Percentiles rank a stretch among this genome's conserved stretches.
Conservation (phyloP, 495 filamentous ascomycete genomes). For the Beverwykella pulmonaria region DNA sequence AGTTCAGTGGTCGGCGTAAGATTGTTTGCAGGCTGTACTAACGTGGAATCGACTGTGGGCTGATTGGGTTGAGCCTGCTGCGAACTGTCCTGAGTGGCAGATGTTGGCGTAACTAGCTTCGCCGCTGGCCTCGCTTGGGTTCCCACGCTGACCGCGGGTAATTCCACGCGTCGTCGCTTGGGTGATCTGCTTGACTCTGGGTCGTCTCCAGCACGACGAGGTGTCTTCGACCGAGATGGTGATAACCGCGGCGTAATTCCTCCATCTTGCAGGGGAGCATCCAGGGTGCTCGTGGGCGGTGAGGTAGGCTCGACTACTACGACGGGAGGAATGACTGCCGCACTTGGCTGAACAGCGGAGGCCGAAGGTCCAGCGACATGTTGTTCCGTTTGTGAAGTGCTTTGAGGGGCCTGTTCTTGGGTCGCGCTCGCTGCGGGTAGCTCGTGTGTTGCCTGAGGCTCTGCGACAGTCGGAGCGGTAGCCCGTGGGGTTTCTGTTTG, state of each 20-base stretch:
- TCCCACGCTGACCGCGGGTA: background rate
- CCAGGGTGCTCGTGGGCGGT: background rate
- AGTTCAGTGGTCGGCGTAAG: background rate
- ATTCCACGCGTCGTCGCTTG: slow-evolving; percentile 24
- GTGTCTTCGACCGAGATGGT: background rate
- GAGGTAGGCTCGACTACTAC: background rate
- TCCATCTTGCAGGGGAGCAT: background rate
- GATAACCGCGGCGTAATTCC: background rate
- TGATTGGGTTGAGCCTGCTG: background rate
- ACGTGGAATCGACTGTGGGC: background rate
- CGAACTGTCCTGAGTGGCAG: background rate
- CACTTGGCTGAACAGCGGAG: background rate
- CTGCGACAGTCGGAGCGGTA: background rate
- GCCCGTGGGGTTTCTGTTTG: background rate
- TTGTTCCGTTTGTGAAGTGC: background rate
- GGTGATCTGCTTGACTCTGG: slow-evolving; percentile 8
- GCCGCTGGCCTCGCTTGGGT: background rate
- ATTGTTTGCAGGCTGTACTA: background rate
- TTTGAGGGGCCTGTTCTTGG: slow-evolving; percentile 9
- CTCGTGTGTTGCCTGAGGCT: slow-evolving; percentile 12
- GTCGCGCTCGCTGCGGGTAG: slow-evolving; percentile 18
- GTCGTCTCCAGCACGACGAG: slow-evolving; percentile 4
- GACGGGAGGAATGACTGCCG: background rate
- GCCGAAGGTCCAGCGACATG: background rate
- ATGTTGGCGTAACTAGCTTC: background rate